Base-by-base conservation (phyloP, 257 asterid genomes). In the Agastache rugosa region DNA sequence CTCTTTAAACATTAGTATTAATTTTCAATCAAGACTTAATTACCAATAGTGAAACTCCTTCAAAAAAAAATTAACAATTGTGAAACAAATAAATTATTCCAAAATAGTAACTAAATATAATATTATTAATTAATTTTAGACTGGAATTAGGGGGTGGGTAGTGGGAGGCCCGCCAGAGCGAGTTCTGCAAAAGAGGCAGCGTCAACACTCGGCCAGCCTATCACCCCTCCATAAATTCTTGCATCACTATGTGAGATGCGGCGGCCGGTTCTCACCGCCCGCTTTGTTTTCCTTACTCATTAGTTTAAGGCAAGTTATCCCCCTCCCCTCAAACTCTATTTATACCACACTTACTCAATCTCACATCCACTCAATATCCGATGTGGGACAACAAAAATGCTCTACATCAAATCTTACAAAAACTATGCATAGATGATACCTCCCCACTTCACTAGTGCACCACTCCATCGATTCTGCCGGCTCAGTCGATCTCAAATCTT, bases 261-360 rank as follows among this genome's bases (percentile, higher is more conserved):
- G 96, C 92, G 90, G 80, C 35, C 93, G 79, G 90, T 63, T 90
- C 99, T 95, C 97, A 89, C 96, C 96, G 84, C 16, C 82, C 93
- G 86, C 99, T 86, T 92, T 91, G 96, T 93, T 93, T 93, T 91
- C 98, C 98, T 91, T 93, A 87, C 98, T 94, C 98, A 92, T 94
- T 92, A 95, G 99, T 95, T 95, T 95, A 92, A 90, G 97, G 99
- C 97, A 84, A 78, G n/a, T 79, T 37, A 1, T 0, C 0, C 0
- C 0, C 0, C 0, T 0, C 7, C 1, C 47, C 17, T 11, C 50
- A 0, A 2, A 1, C 14, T 10, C 3, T 39, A 22, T 37, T 54
- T 75, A 75, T 66, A 66, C 0, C 22, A 1, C 42, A 17, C 1
- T 14, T 10, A 17, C 41, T 15, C 53, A 11, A 31, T 12, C 29